Percentiles rank a stretch among this genome's conserved stretches.
Evolutionary conservation across 1,139 yeast genomes (phyloP).

Genomic region (Zygotorulaspora mrakii): DNA sequence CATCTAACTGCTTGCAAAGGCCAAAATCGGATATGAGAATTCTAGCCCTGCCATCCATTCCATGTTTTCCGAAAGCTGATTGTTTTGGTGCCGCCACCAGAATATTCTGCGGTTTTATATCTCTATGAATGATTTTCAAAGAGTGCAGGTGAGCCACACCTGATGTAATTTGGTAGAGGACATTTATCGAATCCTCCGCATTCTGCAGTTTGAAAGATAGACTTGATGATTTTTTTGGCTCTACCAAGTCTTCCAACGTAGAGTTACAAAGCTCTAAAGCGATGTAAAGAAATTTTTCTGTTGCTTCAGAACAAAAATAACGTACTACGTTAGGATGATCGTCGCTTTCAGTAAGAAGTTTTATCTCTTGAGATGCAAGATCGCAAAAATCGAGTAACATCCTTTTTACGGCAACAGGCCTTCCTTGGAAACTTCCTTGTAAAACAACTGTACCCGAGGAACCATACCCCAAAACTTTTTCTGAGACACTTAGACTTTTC

Average conservation of each 20-base stretch:
- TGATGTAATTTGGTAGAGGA: slow-evolving; percentile 71
- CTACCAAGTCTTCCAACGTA: slow-evolving; percentile 80
- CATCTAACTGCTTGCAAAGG: slow-evolving; percentile 82
- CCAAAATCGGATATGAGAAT: slow-evolving; percentile 93
- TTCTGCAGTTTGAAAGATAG: slow-evolving; percentile 37
- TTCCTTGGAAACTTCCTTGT: slow-evolving; percentile 81
- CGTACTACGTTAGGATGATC: slow-evolving; percentile 94
- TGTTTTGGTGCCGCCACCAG: slow-evolving; percentile 70
- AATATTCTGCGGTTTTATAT: slow-evolving; percentile 92
- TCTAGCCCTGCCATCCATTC: slow-evolving; percentile 45
- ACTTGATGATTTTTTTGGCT: slow-evolving; percentile 42
- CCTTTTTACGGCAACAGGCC: slow-evolving; percentile 94
- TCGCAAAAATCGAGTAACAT: slow-evolving; percentile 92
- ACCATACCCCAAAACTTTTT: slow-evolving; percentile 83
- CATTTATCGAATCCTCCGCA: slow-evolving; percentile 48
- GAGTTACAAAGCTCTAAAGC: slow-evolving; percentile 91
- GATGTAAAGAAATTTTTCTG: slow-evolving; percentile 83
- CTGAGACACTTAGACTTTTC: slow-evolving; percentile 61
- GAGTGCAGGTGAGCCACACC: slow-evolving; percentile 88
- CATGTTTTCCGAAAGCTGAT: slow-evolving; percentile 15
- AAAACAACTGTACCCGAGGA: slow-evolving; percentile 96
- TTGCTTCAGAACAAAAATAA: slow-evolving; percentile 86
- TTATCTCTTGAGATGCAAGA: slow-evolving; percentile 91
- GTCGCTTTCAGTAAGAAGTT: slow-evolving; percentile 85
- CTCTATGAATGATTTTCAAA: slow-evolving; percentile 90